Conservation (phyloP, 805 yeast genomes). For the Torulaspora maleeae region DNA sequence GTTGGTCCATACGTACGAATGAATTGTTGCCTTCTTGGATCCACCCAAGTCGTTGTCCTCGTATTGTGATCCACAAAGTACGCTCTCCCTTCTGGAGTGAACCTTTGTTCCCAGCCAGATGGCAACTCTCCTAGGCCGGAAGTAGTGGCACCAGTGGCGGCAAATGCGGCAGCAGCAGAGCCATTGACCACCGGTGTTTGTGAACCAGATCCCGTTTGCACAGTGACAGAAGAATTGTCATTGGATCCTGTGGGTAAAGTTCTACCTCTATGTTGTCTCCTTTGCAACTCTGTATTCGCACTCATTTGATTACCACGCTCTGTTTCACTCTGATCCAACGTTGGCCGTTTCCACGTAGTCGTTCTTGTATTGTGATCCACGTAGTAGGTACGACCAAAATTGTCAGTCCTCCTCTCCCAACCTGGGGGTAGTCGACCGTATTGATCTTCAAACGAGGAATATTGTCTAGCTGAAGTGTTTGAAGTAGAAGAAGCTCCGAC, state of each 20-base stretch:
- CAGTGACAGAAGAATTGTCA: conserved; percentile 31
- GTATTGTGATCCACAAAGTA: conserved; percentile 98
- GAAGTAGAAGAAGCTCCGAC: conserved; percentile 12
- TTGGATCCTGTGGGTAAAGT: conserved; percentile 66
- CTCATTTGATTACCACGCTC: conserved; percentile 57
- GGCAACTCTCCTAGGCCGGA: conserved; percentile 97
- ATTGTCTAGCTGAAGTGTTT: conserved; percentile 46
- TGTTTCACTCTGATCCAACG: conserved; percentile 70
- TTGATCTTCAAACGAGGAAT: conserved; percentile 94
- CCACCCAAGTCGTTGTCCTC: conserved; percentile 99
- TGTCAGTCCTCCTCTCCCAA: conserved; percentile 98
- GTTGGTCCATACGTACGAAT: conserved; percentile 89
- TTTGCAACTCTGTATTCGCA: conserved; percentile 74
- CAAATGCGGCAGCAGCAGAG: conserved; percentile 62
- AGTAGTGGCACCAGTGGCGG: conserved; percentile 76
- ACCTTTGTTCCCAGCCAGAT: conserved; percentile 98
- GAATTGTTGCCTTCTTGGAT: conserved; percentile 97
- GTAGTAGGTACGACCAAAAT: conserved; percentile 94
- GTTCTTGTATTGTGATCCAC: conserved; percentile 97
- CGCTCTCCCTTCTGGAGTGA: conserved; percentile 97
- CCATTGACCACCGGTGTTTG: conserved; percentile 44
- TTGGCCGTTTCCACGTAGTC: conserved; percentile 98
- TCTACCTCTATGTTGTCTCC: conserved; percentile 86
- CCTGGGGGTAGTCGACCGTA: conserved; percentile 96
- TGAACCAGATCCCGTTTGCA: conserved; percentile 47